These are phyloP conservation scores for Lachnellula arida DNA, from an alignment of 2,329 filamentous ascomycete species.

Conservation along the genomic window DNA sequence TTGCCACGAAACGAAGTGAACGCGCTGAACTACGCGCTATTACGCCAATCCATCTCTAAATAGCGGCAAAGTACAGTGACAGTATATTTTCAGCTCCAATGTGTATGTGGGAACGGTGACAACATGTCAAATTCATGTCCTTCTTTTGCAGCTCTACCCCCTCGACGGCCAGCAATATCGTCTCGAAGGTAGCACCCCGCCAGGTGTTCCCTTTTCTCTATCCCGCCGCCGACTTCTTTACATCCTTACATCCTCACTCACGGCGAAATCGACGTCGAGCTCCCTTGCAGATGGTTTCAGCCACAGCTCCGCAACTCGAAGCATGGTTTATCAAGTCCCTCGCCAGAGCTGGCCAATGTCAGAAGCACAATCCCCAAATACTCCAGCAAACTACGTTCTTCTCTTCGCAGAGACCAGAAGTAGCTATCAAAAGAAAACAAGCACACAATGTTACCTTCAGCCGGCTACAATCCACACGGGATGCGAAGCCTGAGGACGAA, in stretches of 20 bases:
- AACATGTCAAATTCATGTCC: conserved; percentile 64
- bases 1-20: background rate
- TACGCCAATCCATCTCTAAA: background rate
- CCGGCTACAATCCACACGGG: conserved; percentile 16
- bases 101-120: conserved; percentile 29
- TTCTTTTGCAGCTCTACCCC: conserved; percentile 50
- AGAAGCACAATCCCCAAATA: conserved; percentile 21
- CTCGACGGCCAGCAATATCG: conserved; percentile 42
- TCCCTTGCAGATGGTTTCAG: conserved; percentile 9
- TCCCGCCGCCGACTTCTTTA: conserved; percentile 18
- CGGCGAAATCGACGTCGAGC: background rate
- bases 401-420: conserved; percentile 15
- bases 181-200: conserved; percentile 40
- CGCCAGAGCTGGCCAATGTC: conserved; percentile 27
- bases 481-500: background rate
- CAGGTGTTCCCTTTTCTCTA: conserved; percentile 31
- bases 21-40: background rate
- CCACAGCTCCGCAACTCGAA: conserved; percentile 22
- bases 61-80: background rate
- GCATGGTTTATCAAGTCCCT: conserved; percentile 32
- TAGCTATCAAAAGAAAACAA: conserved; percentile 5
- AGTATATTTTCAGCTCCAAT: conserved; percentile 18
- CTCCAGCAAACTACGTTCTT: conserved; percentile 15
- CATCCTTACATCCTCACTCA: conserved; percentile 5
- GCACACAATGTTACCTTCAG: conserved; percentile 5